Evolutionary conservation across 2,329 filamentous ascomycete genomes (phyloP).

Genomic region (Epichloe coenophiala): DNA sequence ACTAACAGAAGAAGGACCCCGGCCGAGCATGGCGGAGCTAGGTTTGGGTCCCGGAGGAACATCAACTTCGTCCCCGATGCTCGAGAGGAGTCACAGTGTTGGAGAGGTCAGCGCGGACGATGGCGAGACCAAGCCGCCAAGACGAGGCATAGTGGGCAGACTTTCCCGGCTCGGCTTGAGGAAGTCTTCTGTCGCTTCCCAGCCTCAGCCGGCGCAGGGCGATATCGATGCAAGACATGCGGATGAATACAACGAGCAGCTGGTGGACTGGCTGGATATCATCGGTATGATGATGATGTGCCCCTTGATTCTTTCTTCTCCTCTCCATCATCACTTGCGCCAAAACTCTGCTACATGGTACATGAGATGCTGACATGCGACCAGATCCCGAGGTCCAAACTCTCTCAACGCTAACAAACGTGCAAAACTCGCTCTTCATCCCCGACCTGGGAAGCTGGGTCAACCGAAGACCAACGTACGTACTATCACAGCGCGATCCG

Average conservation of each 20-base stretch:
- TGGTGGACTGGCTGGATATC: constrained; percentile 27
- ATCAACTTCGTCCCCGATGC: constrained; percentile 11
- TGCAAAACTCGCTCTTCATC: constrained; percentile 80
- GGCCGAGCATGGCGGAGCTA: constrained; percentile 23
- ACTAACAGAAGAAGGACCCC: constrained; percentile 24
- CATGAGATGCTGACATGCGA: not conserved
- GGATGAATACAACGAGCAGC: constrained; percentile 24
- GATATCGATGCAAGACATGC: constrained; percentile 9
- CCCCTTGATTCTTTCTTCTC: not conserved
- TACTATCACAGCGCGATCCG: constrained; percentile 36
- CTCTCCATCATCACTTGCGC: not conserved
- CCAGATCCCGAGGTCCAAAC: constrained; percentile 73
- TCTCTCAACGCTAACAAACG: constrained; percentile 71
- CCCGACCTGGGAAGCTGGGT: constrained; percentile 64
- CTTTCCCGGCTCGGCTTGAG: constrained; percentile 2
- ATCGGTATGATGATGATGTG: constrained; percentile 17
- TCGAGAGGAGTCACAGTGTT: not conserved
- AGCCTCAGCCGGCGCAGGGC: not conserved
- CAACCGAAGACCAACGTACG: constrained; percentile 69
- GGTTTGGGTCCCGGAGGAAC: constrained; percentile 8
- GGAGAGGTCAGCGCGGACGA: not conserved
- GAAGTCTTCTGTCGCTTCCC: not conserved
- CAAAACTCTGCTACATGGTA: too few species aligned
- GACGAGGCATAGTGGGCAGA: constrained; percentile 4
- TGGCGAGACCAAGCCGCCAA: not conserved